Evolutionary conservation across 2,329 filamentous ascomycete genomes (phyloP).

Genomic region (Plectosphaerella cucumerina): DNA sequence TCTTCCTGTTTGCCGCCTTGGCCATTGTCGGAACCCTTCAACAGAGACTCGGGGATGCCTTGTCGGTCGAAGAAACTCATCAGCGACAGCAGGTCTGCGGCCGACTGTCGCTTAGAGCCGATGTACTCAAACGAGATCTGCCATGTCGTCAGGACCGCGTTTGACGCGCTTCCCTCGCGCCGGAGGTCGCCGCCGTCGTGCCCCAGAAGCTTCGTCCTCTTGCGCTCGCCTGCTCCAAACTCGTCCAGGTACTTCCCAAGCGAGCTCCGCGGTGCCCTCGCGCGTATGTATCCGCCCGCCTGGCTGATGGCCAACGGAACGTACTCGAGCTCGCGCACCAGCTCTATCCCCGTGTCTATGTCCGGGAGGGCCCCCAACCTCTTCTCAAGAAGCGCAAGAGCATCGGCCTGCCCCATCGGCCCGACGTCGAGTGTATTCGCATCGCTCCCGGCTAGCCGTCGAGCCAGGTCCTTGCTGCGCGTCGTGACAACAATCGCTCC

Average conservation of each 20-base stretch:
- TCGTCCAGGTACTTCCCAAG: too few relatives aligned
- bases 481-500: neutral
- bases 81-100: conserved; percentile 35
- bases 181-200: neutral
- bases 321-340: conserved; percentile 1
- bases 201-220: neutral
- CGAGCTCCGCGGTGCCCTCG: neutral
- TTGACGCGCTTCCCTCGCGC: conserved; percentile 9
- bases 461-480: neutral
- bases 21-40: too few relatives aligned
- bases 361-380: neutral
- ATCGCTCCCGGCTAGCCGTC: neutral
- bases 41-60: too few relatives aligned
- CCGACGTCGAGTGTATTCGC: neutral
- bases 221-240: neutral
- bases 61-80: conserved; percentile 42
- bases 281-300: conserved; percentile 1
- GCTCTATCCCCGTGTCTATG: neutral
- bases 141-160: conserved; percentile 21
- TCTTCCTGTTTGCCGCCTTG: too few relatives aligned
- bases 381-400: neutral
- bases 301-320: neutral
- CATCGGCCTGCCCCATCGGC: too few relatives aligned
- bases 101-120: conserved; percentile 22
- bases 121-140: conserved; percentile 25